phyloP scores from a whole-genome alignment of 163 green algal species.

The Chloroidium sp. region DNA sequence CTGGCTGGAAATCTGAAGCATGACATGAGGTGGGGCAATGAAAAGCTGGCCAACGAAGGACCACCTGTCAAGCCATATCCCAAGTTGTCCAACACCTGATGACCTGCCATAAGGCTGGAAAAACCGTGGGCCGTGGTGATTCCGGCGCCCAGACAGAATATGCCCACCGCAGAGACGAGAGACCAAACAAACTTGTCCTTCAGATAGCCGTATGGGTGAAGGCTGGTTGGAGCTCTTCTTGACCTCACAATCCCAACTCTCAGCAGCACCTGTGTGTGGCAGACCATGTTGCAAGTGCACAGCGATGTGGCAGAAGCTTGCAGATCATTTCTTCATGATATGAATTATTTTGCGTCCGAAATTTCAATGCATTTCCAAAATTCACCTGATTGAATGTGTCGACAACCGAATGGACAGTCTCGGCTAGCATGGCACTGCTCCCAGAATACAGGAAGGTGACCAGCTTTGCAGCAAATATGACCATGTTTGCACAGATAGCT shows the following conservation, averaged over 20 bases:
- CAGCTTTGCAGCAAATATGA: conserved; percentile 82
- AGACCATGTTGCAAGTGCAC: no score
- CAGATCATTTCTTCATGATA: no score
- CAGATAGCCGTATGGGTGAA: conserved; percentile 85
- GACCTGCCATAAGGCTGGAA: conserved; percentile 25
- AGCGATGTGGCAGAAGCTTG: no score
- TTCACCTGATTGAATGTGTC: conserved; percentile 84
- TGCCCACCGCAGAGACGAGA: conserved; percentile 82
- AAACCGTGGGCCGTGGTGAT: conserved; percentile 79
- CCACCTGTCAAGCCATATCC: conserved; percentile 12
- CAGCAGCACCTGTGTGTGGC: conserved; percentile 48
- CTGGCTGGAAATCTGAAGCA: no score
- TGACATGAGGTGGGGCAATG: no score
- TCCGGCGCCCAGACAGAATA: conserved; percentile 89
- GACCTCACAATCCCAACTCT: conserved; percentile 68
- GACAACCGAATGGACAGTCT: conserved; percentile 82
- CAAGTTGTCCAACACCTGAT: conserved; percentile 13
- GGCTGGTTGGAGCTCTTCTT: conserved; percentile 48
- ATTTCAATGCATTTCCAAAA: no score
- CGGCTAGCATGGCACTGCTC: conserved; percentile 79
- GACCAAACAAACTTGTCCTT: conserved; percentile 89
- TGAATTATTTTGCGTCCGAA: no score
- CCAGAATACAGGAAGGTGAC: conserved; percentile 57
- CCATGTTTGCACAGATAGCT: conserved; percentile 68
- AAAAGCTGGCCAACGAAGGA: background rate